Percentiles rank a stretch among this genome's conserved stretches.
Conservation (phyloP, 2,329 filamentous ascomycete genomes). For the Emmonsia crescens region DNA sequence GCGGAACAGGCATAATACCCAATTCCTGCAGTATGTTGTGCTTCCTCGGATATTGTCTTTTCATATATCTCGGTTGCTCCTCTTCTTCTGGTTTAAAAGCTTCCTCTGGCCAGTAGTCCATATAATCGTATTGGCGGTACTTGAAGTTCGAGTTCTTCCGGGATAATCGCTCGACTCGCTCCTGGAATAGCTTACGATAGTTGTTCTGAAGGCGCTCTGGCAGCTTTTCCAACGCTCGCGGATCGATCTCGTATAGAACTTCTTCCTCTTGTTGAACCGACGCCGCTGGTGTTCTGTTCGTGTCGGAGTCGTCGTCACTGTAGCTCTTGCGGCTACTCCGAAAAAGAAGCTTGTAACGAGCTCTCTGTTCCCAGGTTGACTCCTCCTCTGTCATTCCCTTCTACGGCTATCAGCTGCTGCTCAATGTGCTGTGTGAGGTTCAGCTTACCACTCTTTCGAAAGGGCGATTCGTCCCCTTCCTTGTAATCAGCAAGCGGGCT, state of each 20-base stretch:
- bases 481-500: background rate
- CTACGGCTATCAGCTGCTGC: background rate
- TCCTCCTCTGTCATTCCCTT: background rate
- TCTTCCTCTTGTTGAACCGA: slow-evolving; percentile 18
- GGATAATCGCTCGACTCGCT: slow-evolving; percentile 14
- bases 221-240: slow-evolving; percentile 18
- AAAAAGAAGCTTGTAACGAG: background rate
- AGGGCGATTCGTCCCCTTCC: background rate
- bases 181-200: slow-evolving; percentile 20
- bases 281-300: background rate
- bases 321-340: background rate
- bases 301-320: background rate
- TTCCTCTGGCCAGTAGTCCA: background rate
- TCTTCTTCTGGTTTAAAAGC: background rate
- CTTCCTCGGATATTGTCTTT: background rate
- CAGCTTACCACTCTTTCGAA: background rate
- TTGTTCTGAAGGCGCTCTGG: slow-evolving; percentile 17
- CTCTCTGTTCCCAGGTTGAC: background rate
- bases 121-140: slow-evolving; percentile 3
- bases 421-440: background rate
- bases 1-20: background rate
- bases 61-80: background rate
- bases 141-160: slow-evolving; percentile 10
- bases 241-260: slow-evolving; percentile 20
- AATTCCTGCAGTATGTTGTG: background rate